Evolutionary conservation across 768 basidiomycete genomes (phyloP), one percentile per base, ranked within the genome.

Genomic region (Lentinula sp.): DNA sequence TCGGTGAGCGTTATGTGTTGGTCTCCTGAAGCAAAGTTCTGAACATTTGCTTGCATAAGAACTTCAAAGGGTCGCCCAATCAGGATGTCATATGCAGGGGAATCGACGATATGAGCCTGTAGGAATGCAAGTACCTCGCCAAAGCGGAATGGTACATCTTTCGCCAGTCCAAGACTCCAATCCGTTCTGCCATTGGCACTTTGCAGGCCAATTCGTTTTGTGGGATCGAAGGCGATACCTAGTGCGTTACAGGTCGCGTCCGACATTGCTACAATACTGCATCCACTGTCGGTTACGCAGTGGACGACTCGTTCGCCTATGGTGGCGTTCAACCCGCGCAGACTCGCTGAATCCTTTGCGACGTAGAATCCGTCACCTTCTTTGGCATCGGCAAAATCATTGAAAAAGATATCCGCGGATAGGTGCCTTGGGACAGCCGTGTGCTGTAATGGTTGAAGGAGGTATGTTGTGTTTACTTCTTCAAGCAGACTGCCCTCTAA

Each of bases 11-110:
- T 60, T 16, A 52, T 21, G 16, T 45, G 49, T 6, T 49, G 48
- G 18, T 35, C 31, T 9, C 59, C 49, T 31, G 13, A 28, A 16
- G 7, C 6, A 15, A 51, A 31, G 51, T 60, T 60, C 32, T 23
- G 5, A 15, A 40, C 16, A 5, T 4, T 15, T n/a, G 52, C 49
- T 40, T 62, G 23, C 4, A 56, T 63, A 0, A 65, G 16, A 2
- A 32, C 18, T 18, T 65, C 64, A 49, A 65, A 65, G 0, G 64
- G 62, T 9, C 62, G 57, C 8, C 64, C 62, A 3, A 65, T 52
- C 7, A 65, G 50, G 11, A 65, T 31, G 11, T 62, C 52, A 31
- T 65, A 65, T 1, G 64, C 64, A 1, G 64, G 59, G n/a, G 63
- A 57, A 0, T 21, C 21, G 3, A 62, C 57, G 1, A 65, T 18